Evolutionary conservation across 2,329 filamentous ascomycete genomes (phyloP).

Genomic region (Fragosphaeria purpurea): DNA sequence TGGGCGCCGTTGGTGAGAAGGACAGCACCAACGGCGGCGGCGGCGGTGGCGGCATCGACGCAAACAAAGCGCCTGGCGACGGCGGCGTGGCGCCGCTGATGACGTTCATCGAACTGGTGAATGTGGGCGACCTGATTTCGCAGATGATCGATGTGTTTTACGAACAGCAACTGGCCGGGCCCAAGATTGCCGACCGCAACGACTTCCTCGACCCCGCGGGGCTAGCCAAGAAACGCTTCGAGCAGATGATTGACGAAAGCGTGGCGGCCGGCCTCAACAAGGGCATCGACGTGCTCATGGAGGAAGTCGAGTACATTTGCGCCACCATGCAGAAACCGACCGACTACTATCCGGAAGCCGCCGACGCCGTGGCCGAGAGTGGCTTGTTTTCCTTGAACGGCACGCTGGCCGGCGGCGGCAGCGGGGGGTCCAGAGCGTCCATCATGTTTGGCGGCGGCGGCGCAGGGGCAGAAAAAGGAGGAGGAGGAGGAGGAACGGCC

Average conservation of each 20-base stretch:
- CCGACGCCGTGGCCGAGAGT: conserved; percentile 19
- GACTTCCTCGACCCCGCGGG: conserved; percentile 89
- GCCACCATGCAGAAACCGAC: conserved; percentile 76
- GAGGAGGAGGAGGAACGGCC: too few relatives aligned
- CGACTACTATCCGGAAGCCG: conserved; percentile 71
- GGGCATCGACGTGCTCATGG: conserved; percentile 96
- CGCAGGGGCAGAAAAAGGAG: conserved; percentile 16
- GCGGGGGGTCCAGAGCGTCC: conserved; percentile 15
- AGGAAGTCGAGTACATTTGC: conserved; percentile 92
- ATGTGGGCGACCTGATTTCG: conserved; percentile 93
- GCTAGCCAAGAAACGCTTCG: conserved; percentile 95
- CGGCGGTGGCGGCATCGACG: background rate
- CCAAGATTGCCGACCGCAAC: conserved; percentile 78
- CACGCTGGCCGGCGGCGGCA: conserved; percentile 19
- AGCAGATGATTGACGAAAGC: conserved; percentile 95
- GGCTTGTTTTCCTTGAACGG: conserved; percentile 8
- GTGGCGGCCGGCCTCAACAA: conserved; percentile 94
- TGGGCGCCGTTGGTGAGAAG: too few relatives aligned
- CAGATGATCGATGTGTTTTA: conserved; percentile 99
- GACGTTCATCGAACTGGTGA: conserved; percentile 93
- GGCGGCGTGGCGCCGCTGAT: conserved; percentile 77
- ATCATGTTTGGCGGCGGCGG: conserved; percentile 8
- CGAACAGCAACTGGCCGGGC: conserved; percentile 79
- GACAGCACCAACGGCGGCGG: background rate
- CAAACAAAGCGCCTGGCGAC: background rate